A percentile compares a stretch with the other conserved stretches of the same genome.
Evolutionary conservation across 164 flowering plant genomes (phyloP).

Genomic region (Chloranthus sessilifolius): DNA sequence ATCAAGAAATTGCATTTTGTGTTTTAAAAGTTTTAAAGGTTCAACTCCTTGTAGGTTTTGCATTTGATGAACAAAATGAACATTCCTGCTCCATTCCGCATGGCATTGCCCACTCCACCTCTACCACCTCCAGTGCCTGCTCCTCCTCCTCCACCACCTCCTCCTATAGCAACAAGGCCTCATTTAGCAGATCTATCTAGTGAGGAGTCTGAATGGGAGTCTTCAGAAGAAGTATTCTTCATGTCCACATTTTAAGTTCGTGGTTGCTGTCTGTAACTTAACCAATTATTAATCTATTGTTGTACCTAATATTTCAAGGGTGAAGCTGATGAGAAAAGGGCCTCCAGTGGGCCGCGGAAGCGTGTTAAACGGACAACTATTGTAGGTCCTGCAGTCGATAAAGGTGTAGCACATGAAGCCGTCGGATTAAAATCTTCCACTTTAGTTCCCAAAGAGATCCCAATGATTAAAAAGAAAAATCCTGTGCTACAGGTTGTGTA

Average conservation of each 20-base stretch:
- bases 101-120: slow-evolving; percentile 92
- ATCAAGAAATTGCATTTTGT: background rate
- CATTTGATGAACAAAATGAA: slow-evolving; percentile 99
- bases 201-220: slow-evolving; percentile 87
- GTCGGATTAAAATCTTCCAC: slow-evolving; percentile 79
- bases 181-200: slow-evolving; percentile 50
- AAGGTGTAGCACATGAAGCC: slow-evolving; percentile 84
- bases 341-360: slow-evolving; percentile 29
- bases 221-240: slow-evolving; percentile 72
- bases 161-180: slow-evolving; percentile 30
- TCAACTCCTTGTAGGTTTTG: slow-evolving; percentile 52
- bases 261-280: background rate
- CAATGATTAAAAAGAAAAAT: slow-evolving; percentile 81
- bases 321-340: slow-evolving; percentile 23
- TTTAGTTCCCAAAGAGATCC: slow-evolving; percentile 83
- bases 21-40: background rate
- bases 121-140: slow-evolving; percentile 57
- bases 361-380: slow-evolving; percentile 58
- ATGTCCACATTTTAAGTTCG: background rate
- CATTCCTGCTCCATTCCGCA: slow-evolving; percentile 93
- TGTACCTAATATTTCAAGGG: slow-evolving; percentile 23
- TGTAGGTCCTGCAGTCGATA: slow-evolving; percentile 90
- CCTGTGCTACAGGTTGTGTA: slow-evolving; percentile 64
- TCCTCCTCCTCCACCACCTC: slow-evolving; percentile 28
- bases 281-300: background rate